Conservation (phyloP, 208 protist genomes). For the Trypanosoma cruzi region DNA sequence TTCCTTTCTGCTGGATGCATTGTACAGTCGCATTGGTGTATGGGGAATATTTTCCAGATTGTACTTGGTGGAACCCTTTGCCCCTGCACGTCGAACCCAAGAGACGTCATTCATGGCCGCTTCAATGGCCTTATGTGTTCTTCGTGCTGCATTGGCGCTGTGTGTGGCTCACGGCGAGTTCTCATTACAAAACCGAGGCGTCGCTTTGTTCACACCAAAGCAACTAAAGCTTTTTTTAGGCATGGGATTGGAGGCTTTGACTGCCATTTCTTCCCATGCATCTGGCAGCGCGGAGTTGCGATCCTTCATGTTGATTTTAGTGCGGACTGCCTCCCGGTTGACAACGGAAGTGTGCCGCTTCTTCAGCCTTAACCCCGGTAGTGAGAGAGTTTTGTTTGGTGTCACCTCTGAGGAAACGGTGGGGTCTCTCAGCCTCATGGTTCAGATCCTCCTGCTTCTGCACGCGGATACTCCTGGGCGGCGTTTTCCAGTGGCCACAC, state of each 20-base stretch:
- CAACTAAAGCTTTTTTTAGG: constrained; percentile 33
- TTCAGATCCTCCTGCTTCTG: constrained; percentile 12
- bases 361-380: constrained; percentile 8
- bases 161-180: constrained; percentile 3
- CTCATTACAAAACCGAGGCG: not conserved
- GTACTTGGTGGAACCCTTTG: not conserved
- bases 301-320: not conserved
- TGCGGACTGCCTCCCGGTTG: not conserved
- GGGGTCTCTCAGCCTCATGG: constrained; percentile 7
- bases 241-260: constrained; percentile 18
- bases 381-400: constrained; percentile 25
- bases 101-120: constrained; percentile 2
- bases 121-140: constrained; percentile 12
- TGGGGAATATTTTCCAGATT: constrained; percentile 25
- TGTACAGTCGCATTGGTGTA: constrained; percentile 19
- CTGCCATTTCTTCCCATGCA: constrained; percentile 5
- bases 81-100: not conserved
- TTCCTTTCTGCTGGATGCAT: constrained; percentile 15
- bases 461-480: not conserved
- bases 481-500: constrained; percentile 17
- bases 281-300: not conserved
- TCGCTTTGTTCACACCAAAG: constrained; percentile 9
- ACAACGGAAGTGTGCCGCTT: constrained; percentile 13
- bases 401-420: constrained; percentile 7
- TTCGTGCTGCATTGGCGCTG: constrained; percentile 12